Evolutionary conservation across 371 early-diverging fungal genomes (phyloP).

Genomic region (Actinomortierella wolfii): DNA sequence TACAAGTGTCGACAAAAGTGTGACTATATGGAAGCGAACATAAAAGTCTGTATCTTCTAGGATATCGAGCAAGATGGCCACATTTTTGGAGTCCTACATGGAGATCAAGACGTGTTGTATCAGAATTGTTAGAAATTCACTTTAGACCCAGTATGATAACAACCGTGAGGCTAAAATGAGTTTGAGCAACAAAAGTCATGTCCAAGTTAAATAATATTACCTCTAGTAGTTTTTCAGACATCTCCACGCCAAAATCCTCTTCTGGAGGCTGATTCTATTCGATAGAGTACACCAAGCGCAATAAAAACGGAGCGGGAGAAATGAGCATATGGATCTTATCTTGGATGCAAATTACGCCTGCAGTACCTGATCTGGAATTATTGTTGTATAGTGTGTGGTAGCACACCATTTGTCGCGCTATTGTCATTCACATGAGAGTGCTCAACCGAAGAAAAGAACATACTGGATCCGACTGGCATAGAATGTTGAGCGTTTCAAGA

Average conservation of each 20-base stretch:
- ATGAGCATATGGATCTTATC: background rate
- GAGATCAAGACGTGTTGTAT: no score
- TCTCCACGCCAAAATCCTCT: constrained; percentile 34
- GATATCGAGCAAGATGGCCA: constrained; percentile 80
- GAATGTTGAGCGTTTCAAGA: constrained; percentile 80
- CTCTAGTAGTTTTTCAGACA: constrained; percentile 28
- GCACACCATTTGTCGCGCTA: no score
- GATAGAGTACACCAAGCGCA: background rate
- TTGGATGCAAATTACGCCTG: no score
- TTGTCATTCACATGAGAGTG: no score
- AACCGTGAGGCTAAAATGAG: no score
- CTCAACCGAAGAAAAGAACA: background rate
- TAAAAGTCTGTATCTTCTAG: constrained; percentile 93
- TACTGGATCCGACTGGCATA: constrained; percentile 67
- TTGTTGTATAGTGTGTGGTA: no score
- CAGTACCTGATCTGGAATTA: no score
- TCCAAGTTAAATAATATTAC: no score
- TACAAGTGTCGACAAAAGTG: constrained; percentile 79
- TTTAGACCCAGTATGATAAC: no score
- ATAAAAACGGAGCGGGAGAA: background rate
- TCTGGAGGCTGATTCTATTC: constrained; percentile 42
- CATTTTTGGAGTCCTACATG: constrained; percentile 73
- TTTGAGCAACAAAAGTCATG: no score
- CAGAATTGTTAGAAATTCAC: no score
- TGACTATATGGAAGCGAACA: constrained; percentile 87